Evolutionary conservation across 208 protist species (phyloP).

Genomic region (Leishmania braziliensis): DNA sequence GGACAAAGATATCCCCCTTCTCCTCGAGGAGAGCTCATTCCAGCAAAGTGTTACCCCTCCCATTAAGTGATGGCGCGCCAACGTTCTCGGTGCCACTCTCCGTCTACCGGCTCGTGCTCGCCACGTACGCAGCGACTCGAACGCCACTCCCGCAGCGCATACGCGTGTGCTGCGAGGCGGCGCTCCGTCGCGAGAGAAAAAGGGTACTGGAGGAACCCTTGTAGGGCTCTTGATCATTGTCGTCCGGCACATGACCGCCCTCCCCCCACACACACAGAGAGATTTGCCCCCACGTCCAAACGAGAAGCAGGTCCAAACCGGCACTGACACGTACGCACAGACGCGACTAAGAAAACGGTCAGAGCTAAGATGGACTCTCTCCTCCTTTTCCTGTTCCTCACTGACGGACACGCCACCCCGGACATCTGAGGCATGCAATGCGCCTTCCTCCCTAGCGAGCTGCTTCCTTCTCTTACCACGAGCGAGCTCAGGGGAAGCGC

Average conservation of each 20-base stretch:
- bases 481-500: no score
- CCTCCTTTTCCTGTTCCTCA: not conserved
- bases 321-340: not conserved
- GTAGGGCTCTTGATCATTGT: not conserved
- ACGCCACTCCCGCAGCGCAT: not conserved
- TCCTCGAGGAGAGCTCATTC: not conserved
- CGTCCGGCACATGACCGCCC: not conserved
- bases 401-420: not conserved
- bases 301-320: not conserved
- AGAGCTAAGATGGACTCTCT: not conserved
- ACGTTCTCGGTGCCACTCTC: not conserved
- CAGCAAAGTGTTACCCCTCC: no score
- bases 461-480: not conserved
- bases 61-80: not conserved
- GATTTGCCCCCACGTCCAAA: not conserved
- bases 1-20: not conserved
- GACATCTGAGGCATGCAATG: not conserved
- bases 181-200: not conserved
- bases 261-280: not conserved
- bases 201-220: not conserved
- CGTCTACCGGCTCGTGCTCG: conserved; percentile 4
- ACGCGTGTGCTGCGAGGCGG: conserved; percentile 7
- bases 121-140: not conserved
- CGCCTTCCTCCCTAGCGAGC: not conserved
- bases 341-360: not conserved